These are phyloP conservation scores for Neckera pumila DNA, from an alignment of 225 moss, liverwort and hornwort genomes.

Conservation along the genomic window DNA sequence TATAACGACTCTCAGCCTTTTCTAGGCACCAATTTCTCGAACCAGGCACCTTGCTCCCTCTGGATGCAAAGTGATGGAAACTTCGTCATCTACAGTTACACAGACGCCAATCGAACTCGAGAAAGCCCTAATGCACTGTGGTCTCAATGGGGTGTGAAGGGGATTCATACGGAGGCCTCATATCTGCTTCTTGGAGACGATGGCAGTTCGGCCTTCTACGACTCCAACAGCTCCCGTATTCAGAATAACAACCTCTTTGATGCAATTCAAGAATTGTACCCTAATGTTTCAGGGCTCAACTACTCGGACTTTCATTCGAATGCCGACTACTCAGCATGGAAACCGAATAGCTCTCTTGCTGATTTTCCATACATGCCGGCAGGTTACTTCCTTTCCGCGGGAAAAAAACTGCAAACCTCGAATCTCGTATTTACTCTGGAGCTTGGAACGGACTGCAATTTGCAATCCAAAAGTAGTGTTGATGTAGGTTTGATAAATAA, in stretches of 20 bases:
- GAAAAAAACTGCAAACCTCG: neutral
- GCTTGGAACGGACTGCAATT: neutral
- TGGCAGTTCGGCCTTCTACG: neutral
- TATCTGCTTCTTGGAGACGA: neutral
- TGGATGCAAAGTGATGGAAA: neutral
- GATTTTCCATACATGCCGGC: neutral
- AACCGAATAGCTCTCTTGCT: neutral
- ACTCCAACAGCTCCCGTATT: too few species aligned
- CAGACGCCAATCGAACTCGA: neutral
- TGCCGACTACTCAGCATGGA: neutral
- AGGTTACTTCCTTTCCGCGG: neutral
- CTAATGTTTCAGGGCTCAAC: fast-evolving
- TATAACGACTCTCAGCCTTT: neutral
- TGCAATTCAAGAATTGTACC: fast-evolving
- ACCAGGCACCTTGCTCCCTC: neutral
- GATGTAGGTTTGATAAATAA: too few species aligned
- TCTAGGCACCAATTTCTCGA: too few species aligned
- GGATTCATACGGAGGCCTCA: neutral
- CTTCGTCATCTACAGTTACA: neutral
- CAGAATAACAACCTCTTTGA: neutral
- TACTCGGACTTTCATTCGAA: neutral
- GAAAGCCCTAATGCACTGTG: fast-evolving
- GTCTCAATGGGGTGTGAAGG: fast-evolving
- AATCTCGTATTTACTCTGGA: neutral
- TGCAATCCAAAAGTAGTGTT: neutral